Conservation (phyloP, 2,329 filamentous ascomycete species). For the Lizonia empirigonia region DNA sequence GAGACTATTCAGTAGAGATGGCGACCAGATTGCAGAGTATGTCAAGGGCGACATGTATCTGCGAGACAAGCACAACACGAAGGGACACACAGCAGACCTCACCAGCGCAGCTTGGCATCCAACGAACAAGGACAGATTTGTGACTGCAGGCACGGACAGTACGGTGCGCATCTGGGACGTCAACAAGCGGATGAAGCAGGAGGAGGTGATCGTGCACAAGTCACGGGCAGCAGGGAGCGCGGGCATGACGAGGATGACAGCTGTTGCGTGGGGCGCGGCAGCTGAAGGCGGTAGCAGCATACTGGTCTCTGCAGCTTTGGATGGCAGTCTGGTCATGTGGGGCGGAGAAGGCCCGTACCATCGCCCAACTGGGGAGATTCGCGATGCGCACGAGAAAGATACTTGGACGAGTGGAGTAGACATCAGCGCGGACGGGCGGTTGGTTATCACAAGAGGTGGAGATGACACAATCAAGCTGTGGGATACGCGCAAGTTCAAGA, state of each 20-base stretch:
- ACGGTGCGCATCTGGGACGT: slow-evolving; percentile 97
- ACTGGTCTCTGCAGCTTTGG: slow-evolving; percentile 80
- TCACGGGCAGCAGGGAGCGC: slow-evolving; percentile 86
- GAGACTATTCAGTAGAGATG: slow-evolving; percentile 86
- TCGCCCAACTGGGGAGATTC: slow-evolving; percentile 80
- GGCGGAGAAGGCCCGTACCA: slow-evolving; percentile 84
- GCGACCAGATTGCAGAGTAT: slow-evolving; percentile 83
- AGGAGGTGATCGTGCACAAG: slow-evolving; percentile 94
- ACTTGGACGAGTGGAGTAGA: slow-evolving; percentile 94
- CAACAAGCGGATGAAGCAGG: slow-evolving; percentile 87
- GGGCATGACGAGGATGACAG: slow-evolving; percentile 91
- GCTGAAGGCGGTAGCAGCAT: slow-evolving; percentile 78
- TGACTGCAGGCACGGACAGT: slow-evolving; percentile 93
- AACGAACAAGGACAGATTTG: slow-evolving; percentile 78
- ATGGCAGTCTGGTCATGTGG: slow-evolving; percentile 92
- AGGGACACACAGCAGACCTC: slow-evolving; percentile 92
- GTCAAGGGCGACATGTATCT: slow-evolving; percentile 99
- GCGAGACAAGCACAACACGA: slow-evolving; percentile 95
- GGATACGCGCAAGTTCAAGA: slow-evolving; percentile 95
- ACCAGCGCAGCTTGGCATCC: slow-evolving; percentile 92
- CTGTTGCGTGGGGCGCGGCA: slow-evolving; percentile 82
- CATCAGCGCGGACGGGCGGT: slow-evolving; percentile 86
- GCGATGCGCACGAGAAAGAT: slow-evolving; percentile 78
- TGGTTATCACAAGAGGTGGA: slow-evolving; percentile 88
- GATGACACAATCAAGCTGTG: slow-evolving; percentile 94